Base-by-base conservation (phyloP, 768 basidiomycete genomes). In the Solioccasus polychromus region DNA sequence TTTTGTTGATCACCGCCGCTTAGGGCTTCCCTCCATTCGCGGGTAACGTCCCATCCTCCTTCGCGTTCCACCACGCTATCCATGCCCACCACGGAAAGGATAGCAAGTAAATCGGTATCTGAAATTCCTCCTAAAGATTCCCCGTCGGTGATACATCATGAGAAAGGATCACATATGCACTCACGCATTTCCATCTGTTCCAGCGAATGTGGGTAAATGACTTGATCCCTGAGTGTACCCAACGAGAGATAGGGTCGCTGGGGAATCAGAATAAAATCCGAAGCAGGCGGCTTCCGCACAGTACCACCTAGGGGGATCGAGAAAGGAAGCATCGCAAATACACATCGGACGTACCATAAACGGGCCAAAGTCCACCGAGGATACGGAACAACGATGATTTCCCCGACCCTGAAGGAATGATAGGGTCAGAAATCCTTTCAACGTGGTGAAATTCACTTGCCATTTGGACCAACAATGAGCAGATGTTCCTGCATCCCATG, bases 1-100 rank as follows among this genome's bases (percentile, higher is more conserved):
- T 94, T 85, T 68, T 98, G 94, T 65, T 98, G 92, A 65, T 96
- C 95, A 17, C 94, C 94, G 1, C 95, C 94, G 59, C 89, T 92
- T 26, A 98, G 68, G 3, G 88, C 80, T 62, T 96, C 93, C 51
- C 91, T 79, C 95, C 95, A 98, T 59, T 97, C 95, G 38, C 84
- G 77, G n/a, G 78, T 75, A 8, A 75, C 73, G 57, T 89, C 87
- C 93, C 93, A 97, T 11, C 95, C 95, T n/a, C 95, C 95, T 67
- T 98, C 95, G 20, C 93, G 79, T 58, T 91, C 88, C 6, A 97
- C 88, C 38, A 97, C 79, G 57, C 73, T 69, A 31, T 83, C 83
- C 83, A 98, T 90, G 51, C 92, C 82, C 23, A 99, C 86, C 11
- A 83, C 73, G 8, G 78, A 68, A 31, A 99, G 72, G 40, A 96